Conservation (phyloP, 2,329 filamentous ascomycete genomes). For the Colletotrichum nymphaeae region DNA sequence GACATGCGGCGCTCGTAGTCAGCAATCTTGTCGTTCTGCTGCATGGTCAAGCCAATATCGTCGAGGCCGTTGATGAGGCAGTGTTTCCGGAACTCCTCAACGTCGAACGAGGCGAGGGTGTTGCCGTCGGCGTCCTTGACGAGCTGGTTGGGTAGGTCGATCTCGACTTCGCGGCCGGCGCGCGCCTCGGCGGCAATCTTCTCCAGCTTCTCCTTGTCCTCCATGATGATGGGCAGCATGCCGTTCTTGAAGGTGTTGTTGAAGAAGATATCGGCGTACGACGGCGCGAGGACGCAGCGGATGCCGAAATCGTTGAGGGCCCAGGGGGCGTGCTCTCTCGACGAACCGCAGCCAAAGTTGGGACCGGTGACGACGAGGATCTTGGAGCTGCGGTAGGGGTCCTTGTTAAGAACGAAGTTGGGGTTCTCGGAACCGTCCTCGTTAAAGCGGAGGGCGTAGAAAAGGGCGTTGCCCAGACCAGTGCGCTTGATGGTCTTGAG, state of each 20-base stretch:
- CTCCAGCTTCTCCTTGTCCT: conserved; percentile 73
- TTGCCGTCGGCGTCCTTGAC: conserved; percentile 82
- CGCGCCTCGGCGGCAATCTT: conserved; percentile 81
- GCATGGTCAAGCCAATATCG: conserved; percentile 94
- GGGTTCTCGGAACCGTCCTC: conserved; percentile 79
- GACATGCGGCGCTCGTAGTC: conserved; percentile 84
- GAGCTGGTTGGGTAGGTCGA: conserved; percentile 87
- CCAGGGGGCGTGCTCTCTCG: conserved; percentile 96
- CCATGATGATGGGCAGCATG: conserved; percentile 89
- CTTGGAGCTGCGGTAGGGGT: conserved; percentile 85
- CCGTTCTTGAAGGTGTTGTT: conserved; percentile 99
- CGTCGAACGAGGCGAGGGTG: conserved; percentile 82
- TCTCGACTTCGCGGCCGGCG: conserved; percentile 85
- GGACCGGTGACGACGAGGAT: conserved; percentile 91
- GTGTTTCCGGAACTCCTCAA: conserved; percentile 94
- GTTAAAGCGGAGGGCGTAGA: conserved; percentile 85
- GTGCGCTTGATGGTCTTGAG: conserved; percentile 99
- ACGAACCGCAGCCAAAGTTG: conserved; percentile 96
- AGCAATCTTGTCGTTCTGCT: conserved; percentile 88
- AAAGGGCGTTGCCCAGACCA: conserved; percentile 88
- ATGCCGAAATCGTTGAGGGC: conserved; percentile 97
- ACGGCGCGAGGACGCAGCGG: conserved; percentile 90
- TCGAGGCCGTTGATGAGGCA: conserved; percentile 94
- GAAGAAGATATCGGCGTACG: conserved; percentile 93
- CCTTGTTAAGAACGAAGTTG: conserved; percentile 89